Conservation (phyloP, 768 basidiomycete species). For the Rhizopogon rudus region DNA sequence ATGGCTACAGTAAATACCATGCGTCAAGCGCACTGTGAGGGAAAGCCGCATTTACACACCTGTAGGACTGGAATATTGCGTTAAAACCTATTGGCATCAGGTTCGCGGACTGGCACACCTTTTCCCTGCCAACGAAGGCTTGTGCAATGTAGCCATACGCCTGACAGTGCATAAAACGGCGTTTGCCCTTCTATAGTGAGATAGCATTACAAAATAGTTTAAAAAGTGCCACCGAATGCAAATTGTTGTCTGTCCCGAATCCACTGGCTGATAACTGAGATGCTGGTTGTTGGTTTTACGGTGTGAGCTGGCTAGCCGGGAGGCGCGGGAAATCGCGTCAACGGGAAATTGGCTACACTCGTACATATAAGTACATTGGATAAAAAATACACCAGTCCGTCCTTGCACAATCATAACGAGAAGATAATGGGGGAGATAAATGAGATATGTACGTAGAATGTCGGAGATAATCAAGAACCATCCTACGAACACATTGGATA, state of each 20-base stretch:
- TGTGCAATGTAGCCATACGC: slow-evolving; percentile 42
- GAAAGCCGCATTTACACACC: slow-evolving; percentile 31
- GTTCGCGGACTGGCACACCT: slow-evolving; percentile 30
- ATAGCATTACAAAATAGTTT: slow-evolving; percentile 23
- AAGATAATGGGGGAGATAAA: too few species aligned
- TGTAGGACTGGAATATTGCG: slow-evolving; percentile 47
- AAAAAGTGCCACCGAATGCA: background rate
- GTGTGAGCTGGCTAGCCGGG: too few species aligned
- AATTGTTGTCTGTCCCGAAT: background rate
- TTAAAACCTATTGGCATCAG: slow-evolving; percentile 7
- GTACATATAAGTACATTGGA: too few species aligned
- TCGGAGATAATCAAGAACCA: too few species aligned
- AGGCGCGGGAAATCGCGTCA: too few species aligned
- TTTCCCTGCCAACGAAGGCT: slow-evolving; percentile 33
- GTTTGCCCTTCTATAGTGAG: slow-evolving; percentile 13
- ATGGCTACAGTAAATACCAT: slow-evolving; percentile 48
- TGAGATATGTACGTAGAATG: too few species aligned
- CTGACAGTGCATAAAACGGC: slow-evolving; percentile 22
- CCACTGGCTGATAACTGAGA: too few species aligned
- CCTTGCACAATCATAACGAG: too few species aligned
- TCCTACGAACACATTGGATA: background rate
- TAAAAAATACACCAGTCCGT: too few species aligned
- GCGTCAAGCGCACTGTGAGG: slow-evolving; percentile 10
- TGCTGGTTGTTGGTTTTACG: too few species aligned
- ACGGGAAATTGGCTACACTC: too few species aligned